phyloP scores from a whole-genome alignment of 73 alveolate genomes.

The Loxodes magnus region DNA sequence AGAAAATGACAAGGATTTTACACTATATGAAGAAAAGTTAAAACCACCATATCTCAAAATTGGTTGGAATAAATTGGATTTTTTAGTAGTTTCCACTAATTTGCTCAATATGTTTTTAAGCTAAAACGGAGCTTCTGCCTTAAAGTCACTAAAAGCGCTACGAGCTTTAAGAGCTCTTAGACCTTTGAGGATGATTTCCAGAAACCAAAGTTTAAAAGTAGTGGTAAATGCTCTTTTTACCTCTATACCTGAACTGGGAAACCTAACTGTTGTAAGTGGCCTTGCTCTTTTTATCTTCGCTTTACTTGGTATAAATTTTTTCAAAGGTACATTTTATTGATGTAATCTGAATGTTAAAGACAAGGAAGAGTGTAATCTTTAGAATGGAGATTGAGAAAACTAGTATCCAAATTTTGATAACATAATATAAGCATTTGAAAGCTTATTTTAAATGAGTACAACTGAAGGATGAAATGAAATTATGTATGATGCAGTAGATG shows the following conservation, averaged over 20 bases:
- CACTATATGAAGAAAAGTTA: too few species aligned
- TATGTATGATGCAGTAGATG: constrained; percentile 62
- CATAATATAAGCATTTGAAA: constrained; percentile 69
- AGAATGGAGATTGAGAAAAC: constrained; percentile 49
- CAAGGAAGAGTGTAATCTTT: constrained; percentile 22
- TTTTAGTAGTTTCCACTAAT: constrained; percentile 20
- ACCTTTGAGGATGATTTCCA: constrained; percentile 77
- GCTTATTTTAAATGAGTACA: constrained; percentile 73
- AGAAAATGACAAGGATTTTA: too few species aligned
- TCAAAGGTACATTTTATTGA: constrained; percentile 68
- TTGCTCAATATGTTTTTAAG: constrained; percentile 55
- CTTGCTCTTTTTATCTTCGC: constrained; percentile 89
- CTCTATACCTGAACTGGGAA: constrained; percentile 70
- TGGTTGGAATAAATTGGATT: constrained; percentile 58
- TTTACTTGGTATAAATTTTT: constrained; percentile 71
- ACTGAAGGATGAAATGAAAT: constrained; percentile 92
- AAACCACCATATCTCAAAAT: constrained; percentile 52
- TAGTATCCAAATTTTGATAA: constrained; percentile 64
- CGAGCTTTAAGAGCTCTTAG: constrained; percentile 76
- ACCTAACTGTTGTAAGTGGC: constrained; percentile 66
- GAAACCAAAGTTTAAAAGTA: constrained; percentile 53
- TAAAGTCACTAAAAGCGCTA: constrained; percentile 46
- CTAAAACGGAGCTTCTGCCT: constrained; percentile 33
- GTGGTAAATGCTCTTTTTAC: constrained; percentile 66
- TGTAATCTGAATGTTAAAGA: constrained; percentile 13